Evolutionary conservation across 1,139 yeast genomes (phyloP), one percentile per base, ranked within the genome.

Genomic region (Taphrina deformans): DNA sequence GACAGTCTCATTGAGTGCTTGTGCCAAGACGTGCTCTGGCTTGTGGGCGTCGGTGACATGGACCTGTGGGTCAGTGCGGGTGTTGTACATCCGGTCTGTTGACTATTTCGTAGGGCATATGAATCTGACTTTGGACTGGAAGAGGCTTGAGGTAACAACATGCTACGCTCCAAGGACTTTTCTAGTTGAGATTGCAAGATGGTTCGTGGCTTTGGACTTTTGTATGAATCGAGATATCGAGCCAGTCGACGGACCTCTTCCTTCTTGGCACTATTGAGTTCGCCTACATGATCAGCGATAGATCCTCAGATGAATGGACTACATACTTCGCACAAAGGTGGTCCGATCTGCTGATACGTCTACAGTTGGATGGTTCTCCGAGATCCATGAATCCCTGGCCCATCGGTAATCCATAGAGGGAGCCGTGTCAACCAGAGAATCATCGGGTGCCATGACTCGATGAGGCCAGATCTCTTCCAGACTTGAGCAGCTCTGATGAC

Each of bases 1-100:
- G 48, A 44, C 12, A 52, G 56, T 29, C 55, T 21, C 63, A 59
- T 50, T 12, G 63, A 59, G 40, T 59, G 56, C 18, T 59, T 59
- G 14, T 50, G 63, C 50, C 44, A 50, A 38, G 56, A 48, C 6
- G 56, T 40, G 12, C 38, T 50, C 5, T 29, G 55, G 12, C 24
- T 58, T 48, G 53, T 24, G 4, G 63, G 45, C 21, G 58, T 38
- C 1, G 58, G 48, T 14, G 48, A 35, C 48, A 38, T 38, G 45
- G 58, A 53, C 9, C 55, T 41, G 12, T 31, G 44, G 18, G 55
- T 31, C 40, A 33, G 9, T 16, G 40, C 21, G 9, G 55, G 44
- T 2, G 40, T 51, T 12, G 44, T 18, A n/a, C 21, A 27, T 2
- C 44, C 44, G 1, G 40, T 16, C 26, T n/a, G 16, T 7, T 21